A percentile compares a stretch with the other conserved stretches of the same genome.
phyloP scores from a whole-genome alignment of 2,329 filamentous ascomycete genomes.

The Zymoseptoria ardabiliae region DNA sequence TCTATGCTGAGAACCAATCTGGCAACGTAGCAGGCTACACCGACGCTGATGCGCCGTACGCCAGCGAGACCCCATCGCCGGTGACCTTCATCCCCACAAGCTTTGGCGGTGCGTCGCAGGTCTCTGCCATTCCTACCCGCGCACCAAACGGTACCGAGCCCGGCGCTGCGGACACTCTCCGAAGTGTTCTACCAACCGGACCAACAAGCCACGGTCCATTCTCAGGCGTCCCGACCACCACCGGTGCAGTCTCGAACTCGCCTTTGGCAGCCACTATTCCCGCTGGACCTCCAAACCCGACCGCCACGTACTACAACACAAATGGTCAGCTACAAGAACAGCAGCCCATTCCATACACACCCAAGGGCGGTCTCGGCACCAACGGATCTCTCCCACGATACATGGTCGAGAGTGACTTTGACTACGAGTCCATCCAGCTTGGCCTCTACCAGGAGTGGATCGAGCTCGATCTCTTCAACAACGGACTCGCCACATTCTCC shows the following conservation, averaged over 20 bases:
- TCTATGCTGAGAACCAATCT: constrained; percentile 19
- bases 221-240: constrained; percentile 59
- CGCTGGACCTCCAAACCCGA: constrained; percentile 50
- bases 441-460: constrained; percentile 79
- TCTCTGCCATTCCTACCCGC: constrained; percentile 32
- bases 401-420: constrained; percentile 71
- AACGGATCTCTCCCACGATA: constrained; percentile 73
- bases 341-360: constrained; percentile 64
- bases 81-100: constrained; percentile 32
- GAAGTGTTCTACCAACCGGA: constrained; percentile 47
- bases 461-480: constrained; percentile 74
- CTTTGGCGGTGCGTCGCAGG: constrained; percentile 39
- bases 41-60: constrained; percentile 38
- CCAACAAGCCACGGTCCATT: constrained; percentile 63
- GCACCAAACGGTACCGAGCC: constrained; percentile 25
- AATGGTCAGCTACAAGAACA: constrained; percentile 61
- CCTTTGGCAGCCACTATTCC: constrained; percentile 53
- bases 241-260: constrained; percentile 57
- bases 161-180: constrained; percentile 36
- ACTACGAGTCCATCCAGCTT: constrained; percentile 69
- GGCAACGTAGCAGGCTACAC: constrained; percentile 36
- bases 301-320: constrained; percentile 62
- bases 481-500: constrained; percentile 63
- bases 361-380: constrained; percentile 63
- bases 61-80: constrained; percentile 27